These are phyloP conservation scores for Colletotrichum musicola DNA, from an alignment of 2,329 filamentous ascomycete species.

Conservation along the genomic window DNA sequence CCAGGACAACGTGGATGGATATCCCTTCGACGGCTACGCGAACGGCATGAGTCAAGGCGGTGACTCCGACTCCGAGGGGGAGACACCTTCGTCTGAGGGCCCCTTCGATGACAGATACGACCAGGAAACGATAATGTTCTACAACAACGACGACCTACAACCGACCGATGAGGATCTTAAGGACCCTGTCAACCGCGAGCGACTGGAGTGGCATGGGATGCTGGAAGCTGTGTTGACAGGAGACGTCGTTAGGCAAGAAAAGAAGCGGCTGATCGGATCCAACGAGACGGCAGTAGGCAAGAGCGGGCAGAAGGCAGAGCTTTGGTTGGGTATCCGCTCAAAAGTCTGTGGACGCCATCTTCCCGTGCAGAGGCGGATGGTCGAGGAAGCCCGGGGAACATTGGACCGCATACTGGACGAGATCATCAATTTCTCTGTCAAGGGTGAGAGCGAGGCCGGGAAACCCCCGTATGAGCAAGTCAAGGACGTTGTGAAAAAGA, in stretches of 20 bases:
- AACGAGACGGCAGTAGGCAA: slow-evolving; percentile 69
- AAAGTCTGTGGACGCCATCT: slow-evolving; percentile 86
- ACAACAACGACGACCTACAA: slow-evolving; percentile 89
- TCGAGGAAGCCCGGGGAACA: slow-evolving; percentile 84
- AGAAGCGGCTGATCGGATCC: slow-evolving; percentile 91
- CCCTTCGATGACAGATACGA: slow-evolving; percentile 90
- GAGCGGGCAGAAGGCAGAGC: slow-evolving; percentile 79
- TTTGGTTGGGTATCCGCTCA: slow-evolving; percentile 91
- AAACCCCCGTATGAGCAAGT: slow-evolving; percentile 92
- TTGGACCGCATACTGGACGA: slow-evolving; percentile 84
- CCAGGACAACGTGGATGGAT: slow-evolving; percentile 72
- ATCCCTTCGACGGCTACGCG: slow-evolving; percentile 69
- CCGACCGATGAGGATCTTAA: slow-evolving; percentile 91
- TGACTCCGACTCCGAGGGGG: slow-evolving; percentile 90
- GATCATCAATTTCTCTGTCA: slow-evolving; percentile 93
- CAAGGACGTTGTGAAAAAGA: slow-evolving; percentile 87
- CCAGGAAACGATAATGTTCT: slow-evolving; percentile 92
- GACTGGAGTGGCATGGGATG: slow-evolving; percentile 99
- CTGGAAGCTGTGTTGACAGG: slow-evolving; percentile 94
- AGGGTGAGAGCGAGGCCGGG: slow-evolving; percentile 91
- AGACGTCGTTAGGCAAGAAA: slow-evolving; percentile 97
- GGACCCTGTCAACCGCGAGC: slow-evolving; percentile 87
- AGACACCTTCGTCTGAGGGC: slow-evolving; percentile 87
- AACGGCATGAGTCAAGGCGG: slow-evolving; percentile 61
- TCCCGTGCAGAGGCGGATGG: slow-evolving; percentile 85